Base-by-base conservation (phyloP, 139 green algal species). In the Chlamydomonas schloesseri region DNA sequence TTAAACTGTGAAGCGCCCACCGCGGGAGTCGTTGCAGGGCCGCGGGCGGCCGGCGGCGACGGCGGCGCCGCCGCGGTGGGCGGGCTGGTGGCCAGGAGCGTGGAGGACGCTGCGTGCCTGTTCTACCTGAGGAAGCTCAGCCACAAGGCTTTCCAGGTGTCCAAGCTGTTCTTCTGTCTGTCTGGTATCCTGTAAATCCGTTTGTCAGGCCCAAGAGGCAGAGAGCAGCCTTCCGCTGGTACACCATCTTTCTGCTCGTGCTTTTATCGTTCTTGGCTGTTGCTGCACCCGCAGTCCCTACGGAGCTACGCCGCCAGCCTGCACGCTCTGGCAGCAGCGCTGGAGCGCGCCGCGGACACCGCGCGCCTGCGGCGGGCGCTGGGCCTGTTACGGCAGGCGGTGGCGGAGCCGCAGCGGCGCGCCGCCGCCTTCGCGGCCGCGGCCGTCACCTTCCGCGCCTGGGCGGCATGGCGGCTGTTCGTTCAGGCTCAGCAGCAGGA, bases 1-100 rank as follows among this genome's bases (percentile, higher is more conserved):
- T 71, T 82, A 82, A 71, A 82, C 74, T 57, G 74, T 53, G 33
- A 55, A 28, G 55, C 74, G 74, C 74, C 55, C 74, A 71, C 74
- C 74, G 55, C 55, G 14, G n/a, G 34, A 17, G 21, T 20, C 17
- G 69, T 17, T 0, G 36, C 9, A 36, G 36, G 14, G 36, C 31
- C 67, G 31, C 1, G 8, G 67, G 42, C 26, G 46, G 13, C 53
- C 71, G 37, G 71, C 37, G 20, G 71, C 47, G 9, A 20, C 10
- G 47, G 71, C 13, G 28, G 71, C n/a, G 3, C 13, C 42, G 26
- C 62, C 20, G 20, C 62, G 20, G 42, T 28, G 9, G 24, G 72
- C 47, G 47, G 29, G 47, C 2, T 34, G 14, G 57, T 55, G 42
- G 69, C 36, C 29, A 58, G n/a, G 28, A 34, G 47, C 31, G 17